Conservation (phyloP, 495 filamentous ascomycete genomes). For the Penicillium fimorum region DNA sequence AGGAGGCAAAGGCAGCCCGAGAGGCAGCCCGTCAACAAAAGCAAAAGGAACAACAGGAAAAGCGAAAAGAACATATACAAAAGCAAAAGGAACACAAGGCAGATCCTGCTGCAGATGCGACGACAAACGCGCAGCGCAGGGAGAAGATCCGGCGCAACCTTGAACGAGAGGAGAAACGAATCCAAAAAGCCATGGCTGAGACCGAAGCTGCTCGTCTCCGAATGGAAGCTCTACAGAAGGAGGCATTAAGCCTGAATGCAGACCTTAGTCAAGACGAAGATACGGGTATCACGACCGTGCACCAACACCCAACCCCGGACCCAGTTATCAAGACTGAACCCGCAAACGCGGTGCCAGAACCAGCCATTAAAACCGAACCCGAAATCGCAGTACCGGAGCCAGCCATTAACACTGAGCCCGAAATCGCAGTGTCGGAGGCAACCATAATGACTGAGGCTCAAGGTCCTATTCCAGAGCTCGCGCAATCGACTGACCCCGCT, state of each 20-base stretch:
- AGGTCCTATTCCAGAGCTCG: background rate
- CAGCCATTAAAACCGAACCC: background rate
- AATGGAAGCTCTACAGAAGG: constrained; percentile 35
- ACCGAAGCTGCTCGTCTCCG: constrained; percentile 43
- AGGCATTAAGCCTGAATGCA: constrained; percentile 13
- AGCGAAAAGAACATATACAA: constrained; percentile 25
- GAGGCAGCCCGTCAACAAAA: constrained; percentile 35
- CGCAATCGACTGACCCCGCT: background rate
- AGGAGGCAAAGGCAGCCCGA: constrained; percentile 42
- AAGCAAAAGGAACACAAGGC: constrained; percentile 25
- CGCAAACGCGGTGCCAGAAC: background rate
- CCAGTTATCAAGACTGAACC: background rate
- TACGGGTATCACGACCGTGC: background rate
- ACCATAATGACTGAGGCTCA: background rate
- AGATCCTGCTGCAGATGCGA: constrained; percentile 35
- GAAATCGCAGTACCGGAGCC: background rate
- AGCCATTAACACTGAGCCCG: background rate
- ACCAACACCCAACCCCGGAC: background rate
- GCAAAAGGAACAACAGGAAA: constrained; percentile 29
- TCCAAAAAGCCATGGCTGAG: constrained; percentile 49
- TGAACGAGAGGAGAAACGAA: constrained; percentile 46
- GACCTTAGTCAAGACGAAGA: background rate
- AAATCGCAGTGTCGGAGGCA: background rate
- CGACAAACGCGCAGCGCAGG: constrained; percentile 46
- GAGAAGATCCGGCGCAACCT: constrained; percentile 50